Evolutionary conservation across 495 filamentous ascomycete genomes (phyloP).

Genomic region (Annulohypoxylon moriforme): DNA sequence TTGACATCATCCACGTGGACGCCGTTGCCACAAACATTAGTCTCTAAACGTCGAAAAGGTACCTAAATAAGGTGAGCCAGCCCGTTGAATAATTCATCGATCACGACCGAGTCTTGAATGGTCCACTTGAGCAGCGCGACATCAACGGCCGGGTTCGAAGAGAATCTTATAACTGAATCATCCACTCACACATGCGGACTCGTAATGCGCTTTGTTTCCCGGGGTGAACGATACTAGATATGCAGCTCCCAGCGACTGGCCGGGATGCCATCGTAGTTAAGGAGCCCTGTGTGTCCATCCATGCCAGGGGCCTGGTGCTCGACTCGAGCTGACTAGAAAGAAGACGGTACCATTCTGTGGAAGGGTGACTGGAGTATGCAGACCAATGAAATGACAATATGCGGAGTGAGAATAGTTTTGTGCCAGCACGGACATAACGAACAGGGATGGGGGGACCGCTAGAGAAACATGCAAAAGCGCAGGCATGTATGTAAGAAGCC

Average conservation of each 20-base stretch:
- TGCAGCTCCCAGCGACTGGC: conserved; percentile 19
- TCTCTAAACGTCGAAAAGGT: conserved; percentile 4
- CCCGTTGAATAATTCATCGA: conserved; percentile 21
- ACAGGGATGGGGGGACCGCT: conserved; percentile 16
- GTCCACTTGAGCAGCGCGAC: conserved; percentile 23
- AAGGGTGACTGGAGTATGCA: conserved; percentile 13
- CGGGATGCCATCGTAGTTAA: conserved; percentile 26
- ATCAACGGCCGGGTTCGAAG: conserved; percentile 19
- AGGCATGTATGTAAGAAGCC: conserved; percentile 14
- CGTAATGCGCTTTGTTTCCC: neutral
- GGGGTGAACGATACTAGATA: conserved; percentile 15
- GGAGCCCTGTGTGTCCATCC: conserved; percentile 1
- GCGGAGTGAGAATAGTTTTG: conserved; percentile 21
- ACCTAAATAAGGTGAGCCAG: conserved; percentile 17
- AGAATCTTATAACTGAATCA: conserved; percentile 29
- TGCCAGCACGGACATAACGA: conserved; percentile 24
- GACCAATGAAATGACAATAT: conserved; percentile 32
- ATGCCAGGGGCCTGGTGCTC: conserved; percentile 13
- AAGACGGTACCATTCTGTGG: conserved; percentile 10
- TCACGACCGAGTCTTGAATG: conserved; percentile 4
- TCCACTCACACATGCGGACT: neutral
- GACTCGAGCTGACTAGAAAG: conserved; percentile 23
- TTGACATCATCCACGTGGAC: conserved; percentile 15
- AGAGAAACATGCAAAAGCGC: neutral
- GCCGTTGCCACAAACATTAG: neutral